phyloP scores from a whole-genome alignment of 129 eudicot species.

The Artemisia annua region DNA sequence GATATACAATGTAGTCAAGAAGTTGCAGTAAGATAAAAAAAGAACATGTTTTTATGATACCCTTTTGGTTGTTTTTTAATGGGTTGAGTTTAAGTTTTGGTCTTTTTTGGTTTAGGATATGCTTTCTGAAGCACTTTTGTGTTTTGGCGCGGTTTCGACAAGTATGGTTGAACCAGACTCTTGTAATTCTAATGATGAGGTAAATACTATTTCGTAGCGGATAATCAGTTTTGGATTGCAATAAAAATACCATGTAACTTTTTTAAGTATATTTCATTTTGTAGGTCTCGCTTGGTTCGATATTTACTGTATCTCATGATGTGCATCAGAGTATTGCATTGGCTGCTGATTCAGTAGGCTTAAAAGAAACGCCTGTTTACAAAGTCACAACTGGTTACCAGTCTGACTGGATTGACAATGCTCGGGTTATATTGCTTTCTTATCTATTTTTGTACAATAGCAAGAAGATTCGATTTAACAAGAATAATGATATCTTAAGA shows the following conservation, averaged over 20 bases:
- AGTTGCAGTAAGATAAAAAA: constrained; percentile 51
- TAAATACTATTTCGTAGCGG: not conserved
- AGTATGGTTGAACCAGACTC: constrained; percentile 66
- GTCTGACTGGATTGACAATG: constrained; percentile 75
- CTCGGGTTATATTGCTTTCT: constrained; percentile 47
- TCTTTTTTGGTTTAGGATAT: constrained; percentile 45
- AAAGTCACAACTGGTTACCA: constrained; percentile 63
- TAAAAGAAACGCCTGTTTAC: constrained; percentile 63
- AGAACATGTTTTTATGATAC: too few relatives aligned
- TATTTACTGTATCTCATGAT: constrained; percentile 57
- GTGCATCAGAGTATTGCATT: constrained; percentile 60
- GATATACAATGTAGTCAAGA: constrained; percentile 55
- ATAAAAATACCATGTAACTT: too few relatives aligned
- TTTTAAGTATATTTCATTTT: not conserved
- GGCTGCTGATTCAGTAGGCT: constrained; percentile 81
- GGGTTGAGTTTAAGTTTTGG: not conserved
- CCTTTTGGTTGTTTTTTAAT: not conserved
- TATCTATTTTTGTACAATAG: not conserved
- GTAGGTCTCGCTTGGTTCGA: constrained; percentile 79
- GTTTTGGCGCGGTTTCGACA: constrained; percentile 87
- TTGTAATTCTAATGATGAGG: constrained; percentile 43
- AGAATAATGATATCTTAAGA: too few relatives aligned
- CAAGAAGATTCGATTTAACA: too few relatives aligned
- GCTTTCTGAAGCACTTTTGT: constrained; percentile 69
- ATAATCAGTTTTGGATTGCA: too few relatives aligned